Evolutionary conservation across 352 stramenopile species (phyloP).

Genomic region (Pythium scleroteichum): DNA sequence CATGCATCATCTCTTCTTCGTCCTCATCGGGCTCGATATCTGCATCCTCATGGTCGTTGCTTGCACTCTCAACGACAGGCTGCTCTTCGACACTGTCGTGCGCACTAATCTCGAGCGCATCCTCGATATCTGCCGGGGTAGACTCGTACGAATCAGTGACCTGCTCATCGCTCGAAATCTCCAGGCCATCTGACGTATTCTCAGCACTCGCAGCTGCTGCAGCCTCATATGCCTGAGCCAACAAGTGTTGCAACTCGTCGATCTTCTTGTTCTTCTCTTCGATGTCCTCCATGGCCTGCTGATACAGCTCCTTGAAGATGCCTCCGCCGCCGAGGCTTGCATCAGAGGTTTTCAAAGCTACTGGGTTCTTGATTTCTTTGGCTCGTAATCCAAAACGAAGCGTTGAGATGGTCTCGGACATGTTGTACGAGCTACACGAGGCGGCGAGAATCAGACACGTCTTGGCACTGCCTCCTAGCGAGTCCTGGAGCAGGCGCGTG

Average conservation of each 20-base stretch:
- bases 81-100: neutral
- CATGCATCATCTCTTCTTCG: constrained; percentile 9
- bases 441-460: constrained; percentile 96
- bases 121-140: too few species aligned
- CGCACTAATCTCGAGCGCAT: too few species aligned
- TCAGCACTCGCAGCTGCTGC: constrained; percentile 4
- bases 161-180: neutral
- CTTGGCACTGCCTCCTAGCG: constrained; percentile 90
- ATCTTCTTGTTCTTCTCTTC: constrained; percentile 72
- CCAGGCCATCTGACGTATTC: neutral
- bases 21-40: constrained; percentile 2
- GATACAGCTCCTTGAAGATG: constrained; percentile 72
- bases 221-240: constrained; percentile 44
- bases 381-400: constrained; percentile 69
- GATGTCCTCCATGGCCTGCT: constrained; percentile 65
- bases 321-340: constrained; percentile 26
- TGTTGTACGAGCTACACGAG: constrained; percentile 79
- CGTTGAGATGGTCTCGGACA: constrained; percentile 78
- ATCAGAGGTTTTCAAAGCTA: constrained; percentile 41
- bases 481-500: constrained; percentile 86
- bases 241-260: constrained; percentile 53
- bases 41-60: neutral
- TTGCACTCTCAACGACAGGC: too few species aligned
- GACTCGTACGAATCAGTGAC: too few species aligned
- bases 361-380: constrained; percentile 83